Conservation (phyloP, 1,139 yeast genomes). For the Entelexis paramagnoliae region DNA sequence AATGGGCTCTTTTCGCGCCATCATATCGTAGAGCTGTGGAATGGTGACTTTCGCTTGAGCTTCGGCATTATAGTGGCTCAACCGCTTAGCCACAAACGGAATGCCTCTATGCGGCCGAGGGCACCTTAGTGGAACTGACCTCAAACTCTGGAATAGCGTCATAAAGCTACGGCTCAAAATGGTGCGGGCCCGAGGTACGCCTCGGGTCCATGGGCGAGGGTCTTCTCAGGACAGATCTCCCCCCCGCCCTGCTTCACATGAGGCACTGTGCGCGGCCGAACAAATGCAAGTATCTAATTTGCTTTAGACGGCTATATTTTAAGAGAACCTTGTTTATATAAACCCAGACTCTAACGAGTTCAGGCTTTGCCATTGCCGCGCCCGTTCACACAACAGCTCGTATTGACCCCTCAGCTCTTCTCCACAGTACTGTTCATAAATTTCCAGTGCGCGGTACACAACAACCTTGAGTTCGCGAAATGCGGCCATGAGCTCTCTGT, state of each 20-base stretch:
- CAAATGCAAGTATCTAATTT: too few relatives aligned
- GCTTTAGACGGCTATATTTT: too few relatives aligned
- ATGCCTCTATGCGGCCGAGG: background rate
- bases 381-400: background rate
- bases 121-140: background rate
- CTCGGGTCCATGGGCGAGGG: background rate
- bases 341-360: background rate
- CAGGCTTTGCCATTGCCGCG: background rate
- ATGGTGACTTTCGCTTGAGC: conserved; percentile 13
- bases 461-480: background rate
- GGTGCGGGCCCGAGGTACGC: background rate
- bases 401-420: background rate
- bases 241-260: background rate
- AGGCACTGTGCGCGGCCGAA: too few relatives aligned
- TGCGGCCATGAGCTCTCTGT: background rate
- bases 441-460: background rate
- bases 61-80: conserved; percentile 12
- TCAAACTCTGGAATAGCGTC: background rate
- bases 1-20: conserved; percentile 39
- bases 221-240: background rate
- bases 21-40: conserved; percentile 14
- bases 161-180: background rate
- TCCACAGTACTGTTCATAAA: background rate
- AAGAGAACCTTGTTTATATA: too few relatives aligned
- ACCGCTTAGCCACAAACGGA: background rate